phyloP scores from a whole-genome alignment of 2,329 filamentous ascomycete species.

The Microsporum canis region DNA sequence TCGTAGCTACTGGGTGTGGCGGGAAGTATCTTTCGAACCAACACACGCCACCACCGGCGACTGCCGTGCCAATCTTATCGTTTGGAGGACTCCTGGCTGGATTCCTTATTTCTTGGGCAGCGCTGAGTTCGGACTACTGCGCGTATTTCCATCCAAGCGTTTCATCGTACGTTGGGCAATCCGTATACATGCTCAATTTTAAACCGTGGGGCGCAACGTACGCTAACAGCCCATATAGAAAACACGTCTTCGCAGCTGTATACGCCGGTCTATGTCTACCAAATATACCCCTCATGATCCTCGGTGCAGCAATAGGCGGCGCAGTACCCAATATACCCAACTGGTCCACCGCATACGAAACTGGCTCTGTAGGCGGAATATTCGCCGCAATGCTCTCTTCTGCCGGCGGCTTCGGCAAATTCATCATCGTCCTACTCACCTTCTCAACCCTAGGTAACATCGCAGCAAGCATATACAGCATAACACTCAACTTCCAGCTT shows the following conservation, averaged over 20 bases:
- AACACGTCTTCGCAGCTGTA: constrained; percentile 11
- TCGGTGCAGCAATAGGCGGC: constrained; percentile 54
- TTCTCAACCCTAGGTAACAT: constrained; percentile 49
- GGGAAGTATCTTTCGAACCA: constrained; percentile 15
- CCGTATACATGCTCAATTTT: not conserved
- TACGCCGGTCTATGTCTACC: constrained; percentile 43
- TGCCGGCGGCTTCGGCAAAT: constrained; percentile 48
- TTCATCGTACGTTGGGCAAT: constrained; percentile 8
- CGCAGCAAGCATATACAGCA: constrained; percentile 53
- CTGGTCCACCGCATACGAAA: constrained; percentile 48
- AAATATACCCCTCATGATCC: constrained; percentile 48
- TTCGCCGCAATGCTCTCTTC: constrained; percentile 42
- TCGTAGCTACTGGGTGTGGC: constrained; percentile 16
- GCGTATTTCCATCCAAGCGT: constrained; percentile 14
- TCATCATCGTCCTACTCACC: constrained; percentile 54
- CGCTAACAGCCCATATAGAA: constrained; percentile 3
- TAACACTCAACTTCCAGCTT: constrained; percentile 57
- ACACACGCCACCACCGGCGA: constrained; percentile 6
- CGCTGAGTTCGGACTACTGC: constrained; percentile 14
- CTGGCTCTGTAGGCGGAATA: constrained; percentile 51
- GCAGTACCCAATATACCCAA: constrained; percentile 41
- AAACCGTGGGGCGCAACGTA: not conserved
- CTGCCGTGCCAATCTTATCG: constrained; percentile 14
- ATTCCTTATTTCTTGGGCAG: constrained; percentile 19
- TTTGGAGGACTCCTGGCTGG: constrained; percentile 19